Evolutionary conservation across 1,139 yeast species (phyloP), one percentile per base, ranked within the genome.

Genomic region (Geotrichum klebahnii): DNA sequence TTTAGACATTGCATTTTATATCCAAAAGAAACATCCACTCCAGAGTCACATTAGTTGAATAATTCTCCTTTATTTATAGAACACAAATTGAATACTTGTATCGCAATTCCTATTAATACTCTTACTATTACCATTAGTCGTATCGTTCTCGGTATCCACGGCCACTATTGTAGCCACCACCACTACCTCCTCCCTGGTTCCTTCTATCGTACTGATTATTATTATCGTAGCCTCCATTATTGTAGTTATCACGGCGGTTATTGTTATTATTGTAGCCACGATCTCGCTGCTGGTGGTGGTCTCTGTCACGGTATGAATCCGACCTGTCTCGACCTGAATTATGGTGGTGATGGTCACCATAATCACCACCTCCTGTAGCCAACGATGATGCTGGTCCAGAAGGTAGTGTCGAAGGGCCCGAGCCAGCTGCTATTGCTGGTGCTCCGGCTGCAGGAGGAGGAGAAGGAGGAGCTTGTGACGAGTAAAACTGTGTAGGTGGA

Each of bases 401-500:
- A 14, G 33, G 14, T 5, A 29, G 33, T 16, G 38, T 8, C n/a
- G 38, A 5, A 2, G 38, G 23, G 9, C 38, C 38, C 24, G 38
- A 8, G 12, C 24, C 14, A 19, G 20, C 12, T 38, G 22, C 33
- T n/a, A n/a, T n/a, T n/a, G n/a, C n/a, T n/a, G n/a, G 3, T 32
- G 10, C 2, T 17, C 31, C 5, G 41, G 41, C 14, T 37, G 22
- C 31, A 12, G 17, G 23, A 5, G 9, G 29, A 26, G 20, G 40
- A 2, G 42, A 33, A 9, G 14, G 29, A 20, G 40, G 19, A 23
- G 28, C 16, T 23, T n/a, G 26, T 6, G 42, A n/a, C 26, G 16
- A n/a, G 22, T 57, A 56, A 26, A 57, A 58, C 41, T 50, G 54
- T 4, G 57, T 56, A 3, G 64, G 62, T 4, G 65, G 64, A 20